Base-by-base conservation (phyloP, 768 basidiomycete genomes). In the Fomitopsis pulvina region DNA sequence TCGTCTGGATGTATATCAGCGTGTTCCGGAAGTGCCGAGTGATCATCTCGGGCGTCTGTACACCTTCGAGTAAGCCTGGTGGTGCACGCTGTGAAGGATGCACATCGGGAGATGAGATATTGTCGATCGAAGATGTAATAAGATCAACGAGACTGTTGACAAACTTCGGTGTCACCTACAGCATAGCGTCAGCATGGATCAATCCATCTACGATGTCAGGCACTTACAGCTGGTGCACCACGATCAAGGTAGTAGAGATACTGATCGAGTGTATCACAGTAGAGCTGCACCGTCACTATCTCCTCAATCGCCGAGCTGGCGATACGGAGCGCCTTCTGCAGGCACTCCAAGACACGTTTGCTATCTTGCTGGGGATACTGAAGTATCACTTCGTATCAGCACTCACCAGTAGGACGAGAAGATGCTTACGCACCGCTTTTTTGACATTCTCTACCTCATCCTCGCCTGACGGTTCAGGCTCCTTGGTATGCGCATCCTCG, bases 251-350 rank as follows among this genome's bases (percentile, higher is more conserved):
- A 98, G 66, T 92, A 97, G 34, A 97, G 71, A 66, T 98, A 98
- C 60, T 87, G 88, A 64, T 99, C 95, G 27, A 99, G 80, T 11
- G 95, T 92, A 65, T 97, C 92, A 56, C 91, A 92, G 64, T 97
- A 98, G 7, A 98, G 74, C 63, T 97, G 95, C 2, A 97, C 86
- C 2, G 91, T 97, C 32, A 96, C 90, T 54, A 98, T 89, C 61
- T 97, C 94, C 66, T 98, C 96, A 47, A 92, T 94, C 22, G 91
- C 91, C 2, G 92, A 93, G 60, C 94, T 93, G 4, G 96, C 96
- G 59, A 96, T 97, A 2, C 95, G 82, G 22, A 98, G 75, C 3
- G 93, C 90, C 65, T 98, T 98, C 66, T 99, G 96, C 27, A 99
- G 74, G 63, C 96, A 99, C 67, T 99, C 96, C 27, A 99, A 73